phyloP scores from a whole-genome alignment of 108 stramenopile species.

The Schizochytrium sp. region DNA sequence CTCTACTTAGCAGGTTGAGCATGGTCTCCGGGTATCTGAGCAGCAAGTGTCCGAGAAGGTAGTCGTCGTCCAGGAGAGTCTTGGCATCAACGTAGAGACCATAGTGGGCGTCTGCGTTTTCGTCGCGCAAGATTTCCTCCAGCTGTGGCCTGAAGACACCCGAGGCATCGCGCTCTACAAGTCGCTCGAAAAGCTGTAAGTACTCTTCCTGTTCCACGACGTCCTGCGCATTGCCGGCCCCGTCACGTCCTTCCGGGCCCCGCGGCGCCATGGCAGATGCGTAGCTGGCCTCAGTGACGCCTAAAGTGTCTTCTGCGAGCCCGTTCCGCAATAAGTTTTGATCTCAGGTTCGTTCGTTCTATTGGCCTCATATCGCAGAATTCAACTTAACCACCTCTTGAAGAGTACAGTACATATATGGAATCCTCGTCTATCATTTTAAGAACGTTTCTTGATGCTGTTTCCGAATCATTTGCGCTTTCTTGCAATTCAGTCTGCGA shows the following conservation, averaged over 20 bases:
- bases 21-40: slow-evolving; percentile 50
- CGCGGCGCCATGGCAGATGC: not conserved
- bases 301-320: too few species aligned
- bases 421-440: too few species aligned
- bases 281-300: not conserved
- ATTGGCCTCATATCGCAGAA: too few species aligned
- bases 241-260: slow-evolving; percentile 22
- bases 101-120: slow-evolving; percentile 37
- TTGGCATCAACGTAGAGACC: slow-evolving; percentile 57
- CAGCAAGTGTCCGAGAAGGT: slow-evolving; percentile 35
- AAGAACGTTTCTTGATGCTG: too few species aligned
- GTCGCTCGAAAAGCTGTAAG: slow-evolving; percentile 51
- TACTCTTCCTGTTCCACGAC: slow-evolving; percentile 40
- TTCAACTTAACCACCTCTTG: too few species aligned
- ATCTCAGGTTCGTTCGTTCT: too few species aligned
- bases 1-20: slow-evolving; percentile 15
- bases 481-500: too few species aligned
- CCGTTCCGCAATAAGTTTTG: too few species aligned
- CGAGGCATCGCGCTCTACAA: not conserved
- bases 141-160: slow-evolving; percentile 37
- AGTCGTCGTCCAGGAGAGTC: slow-evolving; percentile 59
- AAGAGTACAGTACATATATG: too few species aligned
- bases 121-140: slow-evolving; percentile 12
- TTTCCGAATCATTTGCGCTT: too few species aligned
- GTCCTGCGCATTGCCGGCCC: not conserved